Percentiles rank a stretch among this genome's conserved stretches.
Evolutionary conservation across 768 basidiomycete genomes (phyloP).

Genomic region (Mycena leptocephala): DNA sequence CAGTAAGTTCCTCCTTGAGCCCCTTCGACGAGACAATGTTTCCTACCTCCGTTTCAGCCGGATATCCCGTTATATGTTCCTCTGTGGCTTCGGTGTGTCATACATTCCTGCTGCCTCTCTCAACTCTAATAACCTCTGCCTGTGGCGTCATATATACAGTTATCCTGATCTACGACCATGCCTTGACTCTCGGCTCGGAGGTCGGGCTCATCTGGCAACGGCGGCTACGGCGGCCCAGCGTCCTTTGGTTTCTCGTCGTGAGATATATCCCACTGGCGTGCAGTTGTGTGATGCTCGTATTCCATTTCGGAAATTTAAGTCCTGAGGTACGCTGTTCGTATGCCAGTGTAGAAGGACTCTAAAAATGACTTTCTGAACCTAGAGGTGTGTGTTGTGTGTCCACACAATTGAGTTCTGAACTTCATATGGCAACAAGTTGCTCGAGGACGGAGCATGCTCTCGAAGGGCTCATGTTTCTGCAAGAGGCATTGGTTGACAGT

Average conservation of each 20-base stretch:
- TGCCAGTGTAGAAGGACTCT: background rate
- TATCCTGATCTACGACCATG: conserved; percentile 4
- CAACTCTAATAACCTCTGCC: conserved; percentile 4
- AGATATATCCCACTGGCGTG: background rate
- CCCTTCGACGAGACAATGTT: background rate
- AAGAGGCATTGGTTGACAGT: conserved; percentile 2
- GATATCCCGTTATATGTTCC: conserved; percentile 3
- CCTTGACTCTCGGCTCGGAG: background rate
- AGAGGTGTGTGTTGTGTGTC: background rate
- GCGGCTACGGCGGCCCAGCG: background rate
- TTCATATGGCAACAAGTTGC: background rate
- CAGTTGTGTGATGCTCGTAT: background rate
- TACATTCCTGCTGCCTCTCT: background rate
- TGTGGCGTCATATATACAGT: background rate
- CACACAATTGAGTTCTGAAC: background rate
- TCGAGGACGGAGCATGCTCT: background rate
- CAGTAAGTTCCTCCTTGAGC: background rate
- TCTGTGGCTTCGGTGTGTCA: conserved; percentile 3
- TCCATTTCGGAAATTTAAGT: background rate
- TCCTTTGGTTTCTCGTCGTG: background rate
- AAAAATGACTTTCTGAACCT: background rate
- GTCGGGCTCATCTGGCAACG: background rate
- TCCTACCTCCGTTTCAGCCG: background rate
- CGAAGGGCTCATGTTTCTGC: background rate
- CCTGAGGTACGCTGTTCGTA: background rate